Evolutionary conservation across 768 basidiomycete species (phyloP).

Genomic region (Nevesoporus exiguus): DNA sequence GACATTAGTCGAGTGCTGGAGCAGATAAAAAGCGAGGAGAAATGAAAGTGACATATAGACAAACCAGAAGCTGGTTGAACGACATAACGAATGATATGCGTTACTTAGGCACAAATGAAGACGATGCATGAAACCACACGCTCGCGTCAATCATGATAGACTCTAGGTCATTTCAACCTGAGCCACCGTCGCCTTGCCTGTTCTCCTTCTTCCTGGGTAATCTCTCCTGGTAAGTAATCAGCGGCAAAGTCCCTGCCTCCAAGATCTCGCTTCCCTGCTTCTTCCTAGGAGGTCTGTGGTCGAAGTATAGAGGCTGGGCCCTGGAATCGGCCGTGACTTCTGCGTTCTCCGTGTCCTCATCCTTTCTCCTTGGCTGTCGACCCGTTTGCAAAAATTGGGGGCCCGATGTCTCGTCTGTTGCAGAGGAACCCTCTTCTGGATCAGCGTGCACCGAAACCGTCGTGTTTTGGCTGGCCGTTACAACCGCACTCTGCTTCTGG

Average conservation of each 20-base stretch:
- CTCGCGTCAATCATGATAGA: background rate
- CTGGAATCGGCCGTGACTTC: background rate
- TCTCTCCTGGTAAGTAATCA: background rate
- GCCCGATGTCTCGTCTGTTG: too few species aligned
- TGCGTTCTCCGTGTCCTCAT: background rate
- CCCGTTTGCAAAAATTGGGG: background rate
- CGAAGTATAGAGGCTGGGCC: background rate
- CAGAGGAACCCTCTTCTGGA: background rate
- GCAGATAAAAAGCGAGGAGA: too few species aligned
- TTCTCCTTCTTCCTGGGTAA: conserved; percentile 2
- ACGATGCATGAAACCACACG: background rate
- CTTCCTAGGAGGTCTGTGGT: conserved; percentile 1
- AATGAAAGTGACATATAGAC: too few species aligned
- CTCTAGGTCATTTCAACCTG: background rate
- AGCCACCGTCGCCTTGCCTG: background rate
- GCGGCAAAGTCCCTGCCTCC: background rate
- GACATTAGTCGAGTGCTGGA: too few species aligned
- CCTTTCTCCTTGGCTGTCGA: background rate
- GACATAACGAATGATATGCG: background rate
- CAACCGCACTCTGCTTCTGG: background rate
- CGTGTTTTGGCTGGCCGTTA: background rate
- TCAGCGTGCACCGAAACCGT: background rate
- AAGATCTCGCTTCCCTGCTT: background rate
- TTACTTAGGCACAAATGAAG: background rate
- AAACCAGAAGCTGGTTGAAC: too few species aligned